A percentile compares a stretch with the other conserved stretches of the same genome.
Evolutionary conservation across 1,139 yeast species (phyloP).

Genomic region (Debaryomyces udenii): DNA sequence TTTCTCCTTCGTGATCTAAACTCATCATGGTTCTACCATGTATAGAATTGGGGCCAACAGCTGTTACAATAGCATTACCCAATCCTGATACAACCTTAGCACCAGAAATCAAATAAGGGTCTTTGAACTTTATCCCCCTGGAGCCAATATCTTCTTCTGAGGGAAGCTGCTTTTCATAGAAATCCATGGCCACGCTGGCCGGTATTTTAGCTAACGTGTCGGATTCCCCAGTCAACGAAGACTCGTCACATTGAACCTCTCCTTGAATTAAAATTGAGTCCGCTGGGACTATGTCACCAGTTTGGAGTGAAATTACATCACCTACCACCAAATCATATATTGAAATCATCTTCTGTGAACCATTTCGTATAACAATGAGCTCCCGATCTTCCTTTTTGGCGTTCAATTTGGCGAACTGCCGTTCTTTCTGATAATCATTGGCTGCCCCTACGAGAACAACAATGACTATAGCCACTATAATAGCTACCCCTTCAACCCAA

Average conservation of each 20-base stretch:
- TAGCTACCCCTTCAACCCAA: constrained; percentile 99
- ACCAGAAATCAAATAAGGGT: constrained; percentile 91
- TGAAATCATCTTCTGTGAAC: constrained; percentile 67
- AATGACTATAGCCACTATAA: constrained; percentile 84
- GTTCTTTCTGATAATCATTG: constrained; percentile 94
- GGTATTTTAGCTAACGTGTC: constrained; percentile 72
- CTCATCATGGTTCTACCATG: constrained; percentile 92
- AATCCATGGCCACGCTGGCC: constrained; percentile 49
- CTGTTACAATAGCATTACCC: constrained; percentile 84
- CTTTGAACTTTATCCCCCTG: constrained; percentile 48
- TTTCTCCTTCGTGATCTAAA: constrained; percentile 70
- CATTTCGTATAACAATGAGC: constrained; percentile 75
- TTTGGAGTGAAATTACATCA: constrained; percentile 77
- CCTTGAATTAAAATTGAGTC: constrained; percentile 82
- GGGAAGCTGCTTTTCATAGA: constrained; percentile 30
- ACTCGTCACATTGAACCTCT: constrained; percentile 86
- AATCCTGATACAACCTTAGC: constrained; percentile 83
- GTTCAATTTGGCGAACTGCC: constrained; percentile 87
- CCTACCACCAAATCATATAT: constrained; percentile 84
- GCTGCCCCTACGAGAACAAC: constrained; percentile 93
- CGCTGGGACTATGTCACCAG: constrained; percentile 94
- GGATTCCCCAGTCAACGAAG: constrained; percentile 92
- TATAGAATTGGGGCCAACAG: constrained; percentile 86
- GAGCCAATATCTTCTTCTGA: constrained; percentile 56
- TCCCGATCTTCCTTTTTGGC: constrained; percentile 85